Conservation (phyloP, 441 rosid species). For the Croton laevigatus region DNA sequence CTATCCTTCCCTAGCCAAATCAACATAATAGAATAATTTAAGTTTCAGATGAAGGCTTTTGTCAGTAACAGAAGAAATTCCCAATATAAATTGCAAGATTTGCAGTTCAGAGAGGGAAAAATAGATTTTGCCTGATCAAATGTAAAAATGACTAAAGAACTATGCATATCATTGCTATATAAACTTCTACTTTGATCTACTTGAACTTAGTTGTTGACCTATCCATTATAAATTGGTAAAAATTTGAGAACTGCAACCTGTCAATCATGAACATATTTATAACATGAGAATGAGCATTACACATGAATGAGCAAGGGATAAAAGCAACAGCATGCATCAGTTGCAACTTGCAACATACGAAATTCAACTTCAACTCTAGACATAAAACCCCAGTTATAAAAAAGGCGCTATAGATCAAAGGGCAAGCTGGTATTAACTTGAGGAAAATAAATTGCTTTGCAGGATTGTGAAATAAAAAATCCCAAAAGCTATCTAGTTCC, state of each 20-base stretch:
- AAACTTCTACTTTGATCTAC: no score
- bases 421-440: background rate
- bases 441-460: background rate
- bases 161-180: no score
- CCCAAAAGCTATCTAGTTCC: background rate
- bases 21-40: background rate
- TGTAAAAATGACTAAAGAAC: no score
- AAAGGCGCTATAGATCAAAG: background rate
- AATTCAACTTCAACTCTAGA: background rate
- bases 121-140: background rate
- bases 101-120: background rate
- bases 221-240: background rate
- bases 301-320: background rate
- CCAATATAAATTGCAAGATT: background rate
- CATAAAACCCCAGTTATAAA: background rate
- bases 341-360: background rate
- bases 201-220: no score
- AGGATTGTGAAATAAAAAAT: background rate
- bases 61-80: background rate
- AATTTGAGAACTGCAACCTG: background rate
- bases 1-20: constrained; percentile 49
- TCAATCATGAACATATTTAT: background rate
- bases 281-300: background rate
- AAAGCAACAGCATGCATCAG: background rate
- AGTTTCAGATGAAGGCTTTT: background rate